Percentiles rank a stretch among this genome's conserved stretches.
Evolutionary conservation across 139 green algal genomes (phyloP).

Genomic region (Volvox africanus): DNA sequence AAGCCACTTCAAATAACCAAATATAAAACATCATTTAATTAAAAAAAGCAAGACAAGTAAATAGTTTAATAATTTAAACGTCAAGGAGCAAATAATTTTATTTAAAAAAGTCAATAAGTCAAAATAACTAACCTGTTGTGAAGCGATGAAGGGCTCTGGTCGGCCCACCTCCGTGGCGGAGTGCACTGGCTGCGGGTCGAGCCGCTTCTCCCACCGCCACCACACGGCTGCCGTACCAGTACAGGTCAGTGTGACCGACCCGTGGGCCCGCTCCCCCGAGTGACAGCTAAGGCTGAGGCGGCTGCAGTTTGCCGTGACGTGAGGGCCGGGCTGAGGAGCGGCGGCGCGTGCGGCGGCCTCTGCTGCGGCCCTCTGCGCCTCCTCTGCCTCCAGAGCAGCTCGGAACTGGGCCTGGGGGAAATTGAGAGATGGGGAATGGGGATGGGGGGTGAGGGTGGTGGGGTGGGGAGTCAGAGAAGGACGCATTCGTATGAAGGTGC

Average conservation of each 20-base stretch:
- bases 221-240: slow-evolving; percentile 52
- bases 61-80: too few relatives aligned
- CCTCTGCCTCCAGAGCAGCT: slow-evolving; percentile 48
- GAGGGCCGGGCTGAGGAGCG: slow-evolving; percentile 48
- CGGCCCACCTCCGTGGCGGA: neutral
- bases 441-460: neutral
- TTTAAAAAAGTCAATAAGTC: too few relatives aligned
- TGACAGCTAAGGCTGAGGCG: slow-evolving; percentile 29
- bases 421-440: too few relatives aligned
- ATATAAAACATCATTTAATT: too few relatives aligned
- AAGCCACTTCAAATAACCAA: too few relatives aligned
- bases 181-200: slow-evolving; percentile 12
- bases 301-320: neutral
- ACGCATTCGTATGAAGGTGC: too few relatives aligned
- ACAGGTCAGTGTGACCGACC: neutral
- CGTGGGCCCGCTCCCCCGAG: neutral
- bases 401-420: slow-evolving; percentile 40
- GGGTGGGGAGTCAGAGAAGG: too few relatives aligned
- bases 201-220: neutral
- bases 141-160: slow-evolving; percentile 25
- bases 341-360: neutral
- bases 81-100: too few relatives aligned
- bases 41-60: too few relatives aligned
- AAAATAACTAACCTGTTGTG: slow-evolving; percentile 37
- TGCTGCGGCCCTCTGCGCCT: slow-evolving; percentile 39